These are phyloP conservation scores for Mortierella sp. DNA, from an alignment of 371 early-diverging fungal species.

Conservation along the genomic window DNA sequence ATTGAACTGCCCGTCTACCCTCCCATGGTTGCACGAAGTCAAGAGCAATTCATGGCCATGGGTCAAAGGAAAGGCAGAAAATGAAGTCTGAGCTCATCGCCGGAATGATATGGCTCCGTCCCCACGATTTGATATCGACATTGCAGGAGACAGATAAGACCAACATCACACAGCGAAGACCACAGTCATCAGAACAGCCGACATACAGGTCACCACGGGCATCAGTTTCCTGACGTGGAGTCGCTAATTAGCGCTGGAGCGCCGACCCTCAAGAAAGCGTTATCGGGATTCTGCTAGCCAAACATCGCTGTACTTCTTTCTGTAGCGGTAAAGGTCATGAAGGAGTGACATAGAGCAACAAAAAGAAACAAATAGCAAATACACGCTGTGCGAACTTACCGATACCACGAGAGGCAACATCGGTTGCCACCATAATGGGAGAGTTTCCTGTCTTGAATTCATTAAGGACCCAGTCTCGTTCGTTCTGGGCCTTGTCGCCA, in stretches of 20 bases:
- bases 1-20: slow-evolving; percentile 23
- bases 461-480: slow-evolving; percentile 97
- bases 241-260: too few relatives aligned
- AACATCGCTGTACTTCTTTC: too few relatives aligned
- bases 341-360: slow-evolving; percentile 5
- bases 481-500: slow-evolving; percentile 98
- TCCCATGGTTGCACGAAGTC: slow-evolving; percentile 1
- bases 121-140: slow-evolving; percentile 3
- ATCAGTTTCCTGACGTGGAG: too few relatives aligned
- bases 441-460: slow-evolving; percentile 91
- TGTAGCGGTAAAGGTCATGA: slow-evolving; percentile 17
- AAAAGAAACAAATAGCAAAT: slow-evolving; percentile 3
- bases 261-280: too few relatives aligned
- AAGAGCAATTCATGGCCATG: too few relatives aligned
- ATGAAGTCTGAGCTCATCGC: slow-evolving; percentile 40
- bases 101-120: slow-evolving; percentile 32
- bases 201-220: neutral
- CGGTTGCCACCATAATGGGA: slow-evolving; percentile 99
- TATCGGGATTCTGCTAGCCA: too few relatives aligned
- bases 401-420: slow-evolving; percentile 99
- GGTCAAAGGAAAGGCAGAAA: slow-evolving; percentile 24
- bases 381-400: slow-evolving; percentile 72
- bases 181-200: neutral
- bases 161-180: neutral
- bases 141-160: neutral